Evolutionary conservation across 2,329 filamentous ascomycete genomes (phyloP).

Genomic region (Phialemoniopsis sp.): DNA sequence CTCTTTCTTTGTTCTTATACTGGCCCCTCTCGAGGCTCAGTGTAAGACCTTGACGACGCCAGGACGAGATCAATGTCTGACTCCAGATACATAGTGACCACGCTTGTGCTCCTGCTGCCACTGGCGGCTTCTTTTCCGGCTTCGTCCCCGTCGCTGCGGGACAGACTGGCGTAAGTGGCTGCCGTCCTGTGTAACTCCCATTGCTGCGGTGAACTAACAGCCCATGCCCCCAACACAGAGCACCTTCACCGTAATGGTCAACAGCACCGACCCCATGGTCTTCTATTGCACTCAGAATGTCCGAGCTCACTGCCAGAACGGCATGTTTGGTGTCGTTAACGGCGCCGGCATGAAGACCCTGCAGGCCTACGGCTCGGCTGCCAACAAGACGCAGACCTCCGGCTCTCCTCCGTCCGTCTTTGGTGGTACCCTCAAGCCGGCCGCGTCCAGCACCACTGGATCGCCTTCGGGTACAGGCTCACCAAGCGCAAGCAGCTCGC

Average conservation of each 20-base stretch:
- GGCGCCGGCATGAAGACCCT: constrained; percentile 14
- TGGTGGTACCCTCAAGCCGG: constrained; percentile 10
- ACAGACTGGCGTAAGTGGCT: constrained; percentile 13
- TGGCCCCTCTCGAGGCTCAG: too few species aligned
- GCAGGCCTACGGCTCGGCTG: constrained; percentile 9
- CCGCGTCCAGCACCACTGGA: background rate
- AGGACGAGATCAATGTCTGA: background rate
- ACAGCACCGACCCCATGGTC: constrained; percentile 34
- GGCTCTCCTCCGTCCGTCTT: constrained; percentile 10
- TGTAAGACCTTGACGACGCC: constrained; percentile 25
- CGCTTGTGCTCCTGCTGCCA: constrained; percentile 33
- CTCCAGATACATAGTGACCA: too few species aligned
- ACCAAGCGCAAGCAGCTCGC: background rate
- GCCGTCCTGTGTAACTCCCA: too few species aligned
- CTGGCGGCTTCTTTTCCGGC: constrained; percentile 39
- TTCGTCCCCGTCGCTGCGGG: constrained; percentile 31
- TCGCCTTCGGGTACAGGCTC: background rate
- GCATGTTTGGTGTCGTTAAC: constrained; percentile 43
- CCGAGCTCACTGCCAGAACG: constrained; percentile 31
- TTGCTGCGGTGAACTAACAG: too few species aligned
- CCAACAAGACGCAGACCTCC: constrained; percentile 7
- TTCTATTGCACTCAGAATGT: constrained; percentile 40
- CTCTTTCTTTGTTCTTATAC: too few species aligned
- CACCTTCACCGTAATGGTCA: constrained; percentile 37
- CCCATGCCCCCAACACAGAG: constrained; percentile 11